Evolutionary conservation across 2,329 filamentous ascomycete species (phyloP), one percentile per base, ranked within the genome.

Genomic region (Hortaea sp.): DNA sequence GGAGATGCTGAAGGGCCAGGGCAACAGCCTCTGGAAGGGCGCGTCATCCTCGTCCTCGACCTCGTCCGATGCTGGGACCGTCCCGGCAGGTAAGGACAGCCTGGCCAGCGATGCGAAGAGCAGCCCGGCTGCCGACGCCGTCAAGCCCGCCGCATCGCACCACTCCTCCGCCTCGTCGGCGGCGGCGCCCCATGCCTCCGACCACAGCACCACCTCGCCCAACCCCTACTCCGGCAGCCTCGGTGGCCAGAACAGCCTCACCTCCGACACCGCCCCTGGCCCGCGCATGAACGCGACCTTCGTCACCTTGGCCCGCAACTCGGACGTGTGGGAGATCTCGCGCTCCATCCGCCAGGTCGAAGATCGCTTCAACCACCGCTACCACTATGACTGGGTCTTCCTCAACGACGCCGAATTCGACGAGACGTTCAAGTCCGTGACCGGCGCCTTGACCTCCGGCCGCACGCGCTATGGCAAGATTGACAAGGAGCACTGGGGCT

Each of bases 351-450:
- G 92, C 47, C 87, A 95, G 63, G 82, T 98, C 47, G 92, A 98
- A 70, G 92, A 98, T 68, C 86, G 92, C 63, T 98, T 98, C 80
- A 98, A 98, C 73, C 81, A 82, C 61, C 85, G 90, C 60, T 97
- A 85, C 73, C 83, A 94, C 73, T 98, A 98, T 70, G 90, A 97
- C 65, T 98, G 94, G 94, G 90, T 98, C 44, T 98, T 98, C 72
- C 74, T 98, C 51, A 98, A 98, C 69, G 92, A 98, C 65, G 81
- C 89, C 66, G 86, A 88, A 0, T 98, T 98, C 62, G 85, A 95
- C 63, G 85, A 86, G 3, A 82, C 81, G 7, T 98, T 98, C 76
- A 97, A 89, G 69, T 90, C 88, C 68, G 76, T 97, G 54, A 98
- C 92, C 4, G 77, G 78, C 4, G 82, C 88, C 1, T 77, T 98